Percentiles rank a stretch among this genome's conserved stretches.
Conservation (phyloP, 1,284 basidiomycete species). For the Pseudozyma tsukubaensis region DNA sequence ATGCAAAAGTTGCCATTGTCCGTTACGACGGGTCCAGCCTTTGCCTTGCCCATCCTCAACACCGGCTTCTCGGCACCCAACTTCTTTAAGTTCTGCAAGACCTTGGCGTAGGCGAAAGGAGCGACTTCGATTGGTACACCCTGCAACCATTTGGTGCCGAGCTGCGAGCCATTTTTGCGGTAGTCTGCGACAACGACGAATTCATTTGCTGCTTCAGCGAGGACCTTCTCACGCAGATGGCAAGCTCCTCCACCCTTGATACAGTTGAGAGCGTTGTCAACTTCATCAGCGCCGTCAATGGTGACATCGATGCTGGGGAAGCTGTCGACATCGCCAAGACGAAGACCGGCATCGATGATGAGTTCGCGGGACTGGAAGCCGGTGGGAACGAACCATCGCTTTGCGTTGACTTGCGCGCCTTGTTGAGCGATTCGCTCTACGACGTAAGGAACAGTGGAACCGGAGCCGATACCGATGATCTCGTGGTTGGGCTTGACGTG, state of each 20-base stretch:
- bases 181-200: conserved; percentile 96
- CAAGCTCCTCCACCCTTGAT: conserved; percentile 99
- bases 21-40: conserved; percentile 92
- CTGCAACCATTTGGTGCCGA: conserved; percentile 85
- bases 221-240: conserved; percentile 94
- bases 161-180: conserved; percentile 79
- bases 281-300: conserved; percentile 96
- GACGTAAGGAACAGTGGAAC: conserved; percentile 97
- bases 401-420: conserved; percentile 80
- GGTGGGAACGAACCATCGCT: conserved; percentile 68
- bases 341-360: conserved; percentile 81
- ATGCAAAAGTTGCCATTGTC: conserved; percentile 76
- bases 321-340: conserved; percentile 81
- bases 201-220: conserved; percentile 86
- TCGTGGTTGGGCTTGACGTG: conserved; percentile 85
- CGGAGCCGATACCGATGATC: conserved; percentile 73
- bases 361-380: conserved; percentile 97
- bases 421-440: conserved; percentile 93
- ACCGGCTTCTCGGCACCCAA: conserved; percentile 60
- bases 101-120: conserved; percentile 92
- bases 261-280: conserved; percentile 87
- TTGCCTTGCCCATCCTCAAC: conserved; percentile 70
- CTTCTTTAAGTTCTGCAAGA: conserved; percentile 58
- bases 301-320: conserved; percentile 90
- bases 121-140: conserved; percentile 96